Evolutionary conservation across 805 yeast genomes (phyloP).

Genomic region (Diddensiella santjacobensis): DNA sequence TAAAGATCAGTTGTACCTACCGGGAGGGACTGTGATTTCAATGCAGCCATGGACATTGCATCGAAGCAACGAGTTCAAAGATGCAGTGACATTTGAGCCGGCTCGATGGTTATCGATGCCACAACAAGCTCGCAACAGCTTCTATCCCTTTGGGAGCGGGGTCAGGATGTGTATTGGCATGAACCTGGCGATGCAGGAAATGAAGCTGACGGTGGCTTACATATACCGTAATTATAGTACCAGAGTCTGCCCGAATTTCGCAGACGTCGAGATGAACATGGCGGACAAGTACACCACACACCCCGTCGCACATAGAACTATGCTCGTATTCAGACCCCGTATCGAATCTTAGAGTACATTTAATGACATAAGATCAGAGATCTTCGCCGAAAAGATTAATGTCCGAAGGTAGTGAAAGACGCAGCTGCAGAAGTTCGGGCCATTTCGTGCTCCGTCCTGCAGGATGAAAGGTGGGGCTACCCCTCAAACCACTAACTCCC

Average conservation of each 20-base stretch:
- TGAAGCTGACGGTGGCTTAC: conserved; percentile 53
- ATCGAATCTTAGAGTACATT: no score
- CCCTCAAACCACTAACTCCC: no score
- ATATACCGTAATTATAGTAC: conserved; percentile 36
- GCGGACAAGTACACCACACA: conserved; percentile 54
- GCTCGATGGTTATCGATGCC: conserved; percentile 55
- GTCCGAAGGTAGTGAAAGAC: no score
- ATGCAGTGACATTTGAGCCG: conserved; percentile 52
- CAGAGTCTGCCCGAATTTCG: conserved; percentile 28
- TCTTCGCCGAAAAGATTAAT: no score
- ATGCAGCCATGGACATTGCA: conserved; percentile 67
- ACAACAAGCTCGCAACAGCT: conserved; percentile 36
- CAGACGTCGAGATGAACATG: conserved; percentile 54
- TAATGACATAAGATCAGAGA: no score
- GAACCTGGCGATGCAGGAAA: conserved; percentile 63
- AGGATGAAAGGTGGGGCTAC: no score
- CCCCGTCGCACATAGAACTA: conserved; percentile 50
- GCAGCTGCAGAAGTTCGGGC: no score
- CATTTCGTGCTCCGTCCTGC: no score
- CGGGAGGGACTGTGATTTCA: conserved; percentile 53
- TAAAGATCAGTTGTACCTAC: conserved; percentile 35
- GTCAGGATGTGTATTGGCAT: conserved; percentile 71
- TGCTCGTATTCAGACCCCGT: conserved; percentile 33
- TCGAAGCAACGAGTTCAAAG: conserved; percentile 46
- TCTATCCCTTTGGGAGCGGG: conserved; percentile 73